Evolutionary conservation across 179 eudicot genomes (phyloP).

Genomic region (Carnegiea gigantea): DNA sequence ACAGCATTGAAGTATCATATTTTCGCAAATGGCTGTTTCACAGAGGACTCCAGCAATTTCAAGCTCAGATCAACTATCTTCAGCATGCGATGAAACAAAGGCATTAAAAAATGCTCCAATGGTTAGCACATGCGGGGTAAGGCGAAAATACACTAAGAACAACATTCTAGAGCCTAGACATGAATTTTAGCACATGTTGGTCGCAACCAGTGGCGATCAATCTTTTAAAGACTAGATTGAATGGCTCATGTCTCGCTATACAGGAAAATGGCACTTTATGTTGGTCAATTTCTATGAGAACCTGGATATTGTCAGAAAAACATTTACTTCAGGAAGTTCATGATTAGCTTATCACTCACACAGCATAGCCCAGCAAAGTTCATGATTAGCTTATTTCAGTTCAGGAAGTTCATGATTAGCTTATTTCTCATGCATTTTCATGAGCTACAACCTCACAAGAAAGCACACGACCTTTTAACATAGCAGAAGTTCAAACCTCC

Average conservation of each 20-base stretch:
- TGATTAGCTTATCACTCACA: not conserved
- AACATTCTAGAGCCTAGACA: no score
- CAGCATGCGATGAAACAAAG: not conserved
- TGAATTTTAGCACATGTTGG: no score
- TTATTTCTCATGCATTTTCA: not conserved
- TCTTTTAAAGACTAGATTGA: no score
- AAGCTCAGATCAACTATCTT: not conserved
- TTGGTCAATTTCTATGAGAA: no score
- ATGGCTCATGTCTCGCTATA: no score
- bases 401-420: not conserved
- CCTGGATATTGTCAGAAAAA: no score
- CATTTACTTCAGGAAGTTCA: no score
- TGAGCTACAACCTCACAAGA: not conserved
- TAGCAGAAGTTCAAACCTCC: not conserved
- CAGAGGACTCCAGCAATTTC: not conserved
- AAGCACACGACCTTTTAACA: not conserved
- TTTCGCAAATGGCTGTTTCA: not conserved
- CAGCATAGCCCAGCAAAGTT: not conserved
- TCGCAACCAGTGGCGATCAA: no score
- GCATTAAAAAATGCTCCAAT: not conserved
- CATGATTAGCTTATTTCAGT: not conserved
- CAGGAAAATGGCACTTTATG: no score
- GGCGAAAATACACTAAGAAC: not conserved
- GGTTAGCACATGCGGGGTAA: not conserved
- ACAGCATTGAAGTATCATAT: not conserved